phyloP scores from a whole-genome alignment of 345 rosid genomes.

The Linum trigynum region DNA sequence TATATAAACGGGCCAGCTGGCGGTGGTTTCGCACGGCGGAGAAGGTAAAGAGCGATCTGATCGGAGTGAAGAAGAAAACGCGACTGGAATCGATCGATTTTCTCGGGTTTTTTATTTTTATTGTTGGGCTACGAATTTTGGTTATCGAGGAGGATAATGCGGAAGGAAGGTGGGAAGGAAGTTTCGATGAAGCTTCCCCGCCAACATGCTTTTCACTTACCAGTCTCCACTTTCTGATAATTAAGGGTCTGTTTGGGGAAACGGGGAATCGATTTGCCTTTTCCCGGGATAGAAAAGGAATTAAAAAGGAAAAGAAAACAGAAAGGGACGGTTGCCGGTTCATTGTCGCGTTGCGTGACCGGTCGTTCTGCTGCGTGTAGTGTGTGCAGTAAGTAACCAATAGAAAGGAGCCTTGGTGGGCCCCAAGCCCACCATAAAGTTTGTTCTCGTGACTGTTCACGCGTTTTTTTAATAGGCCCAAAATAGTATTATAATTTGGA shows the following conservation, averaged over 20 bases:
- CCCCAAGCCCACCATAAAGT: too few relatives aligned
- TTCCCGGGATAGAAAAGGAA: too few relatives aligned
- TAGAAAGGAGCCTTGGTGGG: too few relatives aligned
- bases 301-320: too few relatives aligned
- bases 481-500: too few relatives aligned
- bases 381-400: too few relatives aligned
- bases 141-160: not conserved
- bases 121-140: not conserved
- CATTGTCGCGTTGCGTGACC: too few relatives aligned
- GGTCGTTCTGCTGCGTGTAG: too few relatives aligned
- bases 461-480: too few relatives aligned
- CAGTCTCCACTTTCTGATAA: not conserved
- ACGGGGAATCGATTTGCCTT: not conserved
- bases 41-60: not conserved
- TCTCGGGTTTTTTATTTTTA: not conserved
- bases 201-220: not conserved
- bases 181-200: not conserved
- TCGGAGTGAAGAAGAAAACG: not conserved
- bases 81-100: not conserved
- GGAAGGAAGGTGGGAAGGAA: not conserved
- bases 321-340: too few relatives aligned
- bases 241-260: not conserved
- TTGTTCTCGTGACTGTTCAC: too few relatives aligned
- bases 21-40: not conserved
- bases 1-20: not conserved